Conservation (phyloP, 2,329 filamentous ascomycete species). For the Magnaporthiopsis incrustans region DNA sequence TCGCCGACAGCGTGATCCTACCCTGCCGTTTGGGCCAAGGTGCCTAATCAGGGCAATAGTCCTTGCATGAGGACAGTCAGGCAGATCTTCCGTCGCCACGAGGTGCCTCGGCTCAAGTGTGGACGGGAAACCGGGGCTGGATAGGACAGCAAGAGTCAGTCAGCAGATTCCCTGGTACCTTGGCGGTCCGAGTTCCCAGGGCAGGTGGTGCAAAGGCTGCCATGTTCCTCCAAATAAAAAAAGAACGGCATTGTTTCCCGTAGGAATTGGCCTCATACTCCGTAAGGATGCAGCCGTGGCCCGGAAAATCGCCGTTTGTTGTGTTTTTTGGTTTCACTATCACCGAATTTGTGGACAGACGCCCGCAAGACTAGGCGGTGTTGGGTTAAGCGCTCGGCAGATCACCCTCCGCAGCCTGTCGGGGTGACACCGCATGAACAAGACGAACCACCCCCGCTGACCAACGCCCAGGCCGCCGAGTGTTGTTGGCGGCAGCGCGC, state of each 20-base stretch:
- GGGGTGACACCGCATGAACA: not conserved
- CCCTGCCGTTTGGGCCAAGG: not conserved
- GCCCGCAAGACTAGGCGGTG: not conserved
- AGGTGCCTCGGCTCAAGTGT: not conserved
- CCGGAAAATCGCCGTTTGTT: not conserved
- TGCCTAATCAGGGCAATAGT: not conserved
- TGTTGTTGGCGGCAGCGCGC: not conserved
- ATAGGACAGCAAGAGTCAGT: too few relatives aligned
- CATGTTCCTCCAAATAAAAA: not conserved
- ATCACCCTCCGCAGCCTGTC: not conserved
- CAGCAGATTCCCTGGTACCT: not conserved
- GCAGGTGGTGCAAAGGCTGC: not conserved
- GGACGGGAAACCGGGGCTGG: not conserved
- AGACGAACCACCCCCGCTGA: too few relatives aligned
- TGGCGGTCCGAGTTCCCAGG: too few relatives aligned
- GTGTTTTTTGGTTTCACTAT: not conserved
- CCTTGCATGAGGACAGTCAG: not conserved
- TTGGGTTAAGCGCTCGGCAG: not conserved
- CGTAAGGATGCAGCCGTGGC: not conserved
- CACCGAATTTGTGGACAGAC: not conserved
- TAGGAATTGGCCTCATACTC: not conserved
- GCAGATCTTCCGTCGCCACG: not conserved
- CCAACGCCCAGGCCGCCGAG: too few relatives aligned
- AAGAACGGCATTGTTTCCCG: not conserved
- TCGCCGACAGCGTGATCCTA: not conserved